These are phyloP conservation scores for Pisolithus albus DNA, from an alignment of 768 basidiomycete genomes.

Conservation along the genomic window DNA sequence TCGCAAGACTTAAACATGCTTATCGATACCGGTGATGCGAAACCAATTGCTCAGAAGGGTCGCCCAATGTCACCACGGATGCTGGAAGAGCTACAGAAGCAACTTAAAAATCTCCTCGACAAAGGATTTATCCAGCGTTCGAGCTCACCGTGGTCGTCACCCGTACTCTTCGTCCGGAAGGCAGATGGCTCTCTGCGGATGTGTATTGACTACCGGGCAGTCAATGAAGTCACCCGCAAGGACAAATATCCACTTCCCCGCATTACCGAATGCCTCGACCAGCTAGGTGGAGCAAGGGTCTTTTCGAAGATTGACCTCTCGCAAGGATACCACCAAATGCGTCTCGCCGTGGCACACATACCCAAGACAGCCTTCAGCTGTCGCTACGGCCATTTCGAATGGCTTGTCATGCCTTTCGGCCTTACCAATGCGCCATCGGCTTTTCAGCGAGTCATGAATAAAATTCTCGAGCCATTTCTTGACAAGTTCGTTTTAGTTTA, in stretches of 20 bases:
- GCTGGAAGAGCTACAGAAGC: not conserved
- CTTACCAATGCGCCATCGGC: conserved; percentile 29
- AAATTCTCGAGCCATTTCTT: too few relatives aligned
- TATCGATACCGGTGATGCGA: not conserved
- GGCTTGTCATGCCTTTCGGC: conserved; percentile 25
- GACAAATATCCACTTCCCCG: conserved; percentile 30
- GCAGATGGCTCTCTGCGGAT: not conserved
- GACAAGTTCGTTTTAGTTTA: too few relatives aligned
- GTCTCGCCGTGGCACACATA: not conserved
- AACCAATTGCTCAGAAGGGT: not conserved
- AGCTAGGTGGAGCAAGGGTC: conserved; percentile 1
- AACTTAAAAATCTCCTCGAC: not conserved
- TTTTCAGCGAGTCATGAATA: conserved; percentile 19
- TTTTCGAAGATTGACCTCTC: conserved; percentile 25
- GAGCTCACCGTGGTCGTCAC: not conserved
- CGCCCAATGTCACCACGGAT: not conserved
- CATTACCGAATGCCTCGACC: not conserved
- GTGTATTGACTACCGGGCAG: conserved; percentile 24
- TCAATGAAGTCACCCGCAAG: conserved; percentile 25
- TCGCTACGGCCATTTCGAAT: too few relatives aligned
- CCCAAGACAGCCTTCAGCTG: too few relatives aligned
- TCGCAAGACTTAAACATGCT: not conserved
- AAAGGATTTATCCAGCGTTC: not conserved
- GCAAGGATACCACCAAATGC: not conserved
- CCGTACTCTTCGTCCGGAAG: not conserved